Evolutionary conservation across 371 early-diverging fungal genomes (phyloP).

Genomic region (Capillidium heterosporum): DNA sequence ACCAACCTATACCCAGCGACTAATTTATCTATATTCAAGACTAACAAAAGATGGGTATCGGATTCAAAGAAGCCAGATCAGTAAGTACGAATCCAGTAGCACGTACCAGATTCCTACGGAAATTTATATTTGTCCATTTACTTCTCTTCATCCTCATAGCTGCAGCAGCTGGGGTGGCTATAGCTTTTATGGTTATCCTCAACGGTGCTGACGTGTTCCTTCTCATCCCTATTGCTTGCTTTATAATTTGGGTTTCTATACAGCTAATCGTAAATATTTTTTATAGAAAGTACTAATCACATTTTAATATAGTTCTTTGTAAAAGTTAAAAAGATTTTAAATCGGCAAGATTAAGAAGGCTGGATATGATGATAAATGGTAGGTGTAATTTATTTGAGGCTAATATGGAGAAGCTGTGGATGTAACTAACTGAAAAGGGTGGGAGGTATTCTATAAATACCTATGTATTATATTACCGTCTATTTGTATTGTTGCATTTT

Average conservation of each 20-base stretch:
- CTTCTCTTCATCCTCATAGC: neutral
- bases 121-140: constrained; percentile 1
- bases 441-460: too few relatives aligned
- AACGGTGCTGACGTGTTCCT: neutral
- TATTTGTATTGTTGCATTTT: too few relatives aligned
- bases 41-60: neutral
- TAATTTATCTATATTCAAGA: too few relatives aligned
- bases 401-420: too few relatives aligned
- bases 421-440: too few relatives aligned
- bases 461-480: too few relatives aligned
- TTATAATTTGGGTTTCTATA: neutral
- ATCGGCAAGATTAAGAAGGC: too few relatives aligned
- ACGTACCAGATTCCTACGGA: neutral
- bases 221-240: neutral
- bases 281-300: neutral
- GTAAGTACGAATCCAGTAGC: neutral
- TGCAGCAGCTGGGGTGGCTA: neutral
- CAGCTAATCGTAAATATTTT: neutral
- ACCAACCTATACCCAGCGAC: too few relatives aligned
- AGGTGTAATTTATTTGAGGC: too few relatives aligned
- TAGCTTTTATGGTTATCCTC: neutral
- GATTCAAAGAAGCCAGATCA: neutral
- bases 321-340: neutral
- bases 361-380: too few relatives aligned
- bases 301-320: neutral